Percentiles rank a stretch among this genome's conserved stretches.
These are phyloP conservation scores for Triadica sebifera DNA, from an alignment of 345 rosid species.

Conservation along the genomic window DNA sequence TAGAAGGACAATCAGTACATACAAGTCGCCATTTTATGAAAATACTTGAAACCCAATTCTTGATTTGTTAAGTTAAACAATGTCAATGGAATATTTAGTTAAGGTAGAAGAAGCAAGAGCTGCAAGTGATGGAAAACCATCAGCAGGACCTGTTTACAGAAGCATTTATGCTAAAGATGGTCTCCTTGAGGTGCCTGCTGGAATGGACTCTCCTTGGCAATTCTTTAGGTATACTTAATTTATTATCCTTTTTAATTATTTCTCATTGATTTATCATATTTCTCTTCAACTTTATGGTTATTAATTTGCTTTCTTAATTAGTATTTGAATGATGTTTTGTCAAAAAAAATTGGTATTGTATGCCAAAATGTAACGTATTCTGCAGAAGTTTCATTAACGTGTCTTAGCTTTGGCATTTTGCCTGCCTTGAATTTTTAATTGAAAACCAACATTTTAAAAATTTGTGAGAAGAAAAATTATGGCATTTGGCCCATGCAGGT, in stretches of 20 bases:
- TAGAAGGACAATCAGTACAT: background rate
- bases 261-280: too few relatives aligned
- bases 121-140: conserved; percentile 46
- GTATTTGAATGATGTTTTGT: too few relatives aligned
- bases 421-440: background rate
- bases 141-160: conserved; percentile 84
- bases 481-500: conserved; percentile 46
- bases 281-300: background rate
- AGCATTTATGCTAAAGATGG: conserved; percentile 76
- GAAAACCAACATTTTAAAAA: background rate
- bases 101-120: conserved; percentile 68
- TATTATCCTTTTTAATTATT: too few relatives aligned
- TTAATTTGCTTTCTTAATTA: too few relatives aligned
- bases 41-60: background rate
- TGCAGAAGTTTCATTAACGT: background rate
- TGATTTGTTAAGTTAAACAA: background rate
- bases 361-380: too few relatives aligned
- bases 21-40: too few relatives aligned
- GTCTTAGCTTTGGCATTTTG: background rate
- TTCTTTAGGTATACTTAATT: conserved; percentile 54
- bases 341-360: too few relatives aligned
- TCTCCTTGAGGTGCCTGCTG: conserved; percentile 52
- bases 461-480: too few relatives aligned
- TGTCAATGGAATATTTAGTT: conserved; percentile 50
- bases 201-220: conserved; percentile 84